These are phyloP conservation scores for Elsinoe perseae DNA, from an alignment of 2,329 filamentous ascomycete species.

Conservation along the genomic window DNA sequence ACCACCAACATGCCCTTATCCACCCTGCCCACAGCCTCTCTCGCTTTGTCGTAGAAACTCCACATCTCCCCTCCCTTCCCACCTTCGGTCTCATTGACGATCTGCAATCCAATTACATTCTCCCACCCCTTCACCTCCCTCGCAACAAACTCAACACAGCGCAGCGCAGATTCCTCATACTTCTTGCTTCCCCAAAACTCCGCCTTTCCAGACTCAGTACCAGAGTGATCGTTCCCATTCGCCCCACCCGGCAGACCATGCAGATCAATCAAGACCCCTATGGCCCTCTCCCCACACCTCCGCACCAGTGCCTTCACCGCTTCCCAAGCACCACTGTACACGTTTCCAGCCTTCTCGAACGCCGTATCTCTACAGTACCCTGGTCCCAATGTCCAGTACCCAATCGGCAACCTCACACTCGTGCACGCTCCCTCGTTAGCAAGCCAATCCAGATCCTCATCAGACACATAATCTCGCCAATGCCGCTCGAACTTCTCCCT, in stretches of 20 bases:
- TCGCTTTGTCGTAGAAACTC: slow-evolving; percentile 48
- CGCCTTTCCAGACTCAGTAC: slow-evolving; percentile 45
- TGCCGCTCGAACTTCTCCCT: slow-evolving; percentile 46
- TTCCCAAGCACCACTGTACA: slow-evolving; percentile 49
- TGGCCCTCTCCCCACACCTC: slow-evolving; percentile 40
- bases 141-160: slow-evolving; percentile 45
- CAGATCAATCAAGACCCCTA: slow-evolving; percentile 52
- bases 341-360: slow-evolving; percentile 41
- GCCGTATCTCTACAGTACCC: slow-evolving; percentile 45
- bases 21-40: slow-evolving; percentile 40
- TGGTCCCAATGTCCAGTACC: slow-evolving; percentile 50
- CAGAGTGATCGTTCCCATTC: slow-evolving; percentile 49
- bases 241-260: slow-evolving; percentile 53
- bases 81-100: slow-evolving; percentile 50
- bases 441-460: slow-evolving; percentile 48
- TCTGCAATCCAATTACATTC: slow-evolving; percentile 48
- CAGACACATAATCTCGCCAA: slow-evolving; percentile 45
- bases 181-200: slow-evolving; percentile 43
- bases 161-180: slow-evolving; percentile 41
- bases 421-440: slow-evolving; percentile 46
- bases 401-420: slow-evolving; percentile 52
- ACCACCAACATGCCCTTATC: slow-evolving; percentile 48
- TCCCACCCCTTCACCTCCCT: slow-evolving; percentile 38
- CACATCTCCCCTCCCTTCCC: slow-evolving; percentile 45
- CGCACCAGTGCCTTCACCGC: slow-evolving; percentile 42